phyloP scores from a whole-genome alignment of 345 rosid genomes.

The Arabis alpina region DNA sequence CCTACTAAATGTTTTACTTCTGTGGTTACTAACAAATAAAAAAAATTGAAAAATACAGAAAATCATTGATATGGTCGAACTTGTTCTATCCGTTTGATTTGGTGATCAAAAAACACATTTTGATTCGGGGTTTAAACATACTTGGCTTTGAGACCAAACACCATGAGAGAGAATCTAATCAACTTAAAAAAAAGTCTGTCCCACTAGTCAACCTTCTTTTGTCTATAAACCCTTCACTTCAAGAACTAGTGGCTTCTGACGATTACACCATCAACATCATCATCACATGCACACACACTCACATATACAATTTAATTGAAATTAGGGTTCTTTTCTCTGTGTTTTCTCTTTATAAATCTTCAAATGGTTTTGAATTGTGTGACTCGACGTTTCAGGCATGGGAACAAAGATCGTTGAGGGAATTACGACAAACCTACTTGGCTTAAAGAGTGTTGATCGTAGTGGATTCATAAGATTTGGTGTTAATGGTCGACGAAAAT shows the following conservation, averaged over 20 bases:
- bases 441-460: constrained; percentile 43
- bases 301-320: constrained; percentile 8
- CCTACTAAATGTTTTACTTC: neutral
- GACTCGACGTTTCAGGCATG: constrained; percentile 65
- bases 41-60: neutral
- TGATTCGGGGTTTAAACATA: constrained; percentile 20
- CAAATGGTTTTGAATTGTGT: constrained; percentile 27
- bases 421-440: constrained; percentile 42
- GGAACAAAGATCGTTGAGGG: constrained; percentile 64
- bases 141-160: constrained; percentile 27
- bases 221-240: constrained; percentile 42
- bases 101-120: constrained; percentile 20
- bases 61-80: constrained; percentile 6
- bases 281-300: constrained; percentile 11
- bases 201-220: constrained; percentile 45
- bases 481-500: constrained; percentile 54
- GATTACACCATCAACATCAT: constrained; percentile 42
- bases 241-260: constrained; percentile 41
- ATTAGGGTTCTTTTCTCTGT: constrained; percentile 5
- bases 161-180: constrained; percentile 36
- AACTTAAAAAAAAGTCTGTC: constrained; percentile 25
- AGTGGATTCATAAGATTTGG: constrained; percentile 38
- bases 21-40: neutral
- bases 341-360: constrained; percentile 18
- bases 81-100: constrained; percentile 7